These are phyloP conservation scores for Aureobasidium sp. DNA, from an alignment of 2,329 filamentous ascomycete species.

Conservation along the genomic window DNA sequence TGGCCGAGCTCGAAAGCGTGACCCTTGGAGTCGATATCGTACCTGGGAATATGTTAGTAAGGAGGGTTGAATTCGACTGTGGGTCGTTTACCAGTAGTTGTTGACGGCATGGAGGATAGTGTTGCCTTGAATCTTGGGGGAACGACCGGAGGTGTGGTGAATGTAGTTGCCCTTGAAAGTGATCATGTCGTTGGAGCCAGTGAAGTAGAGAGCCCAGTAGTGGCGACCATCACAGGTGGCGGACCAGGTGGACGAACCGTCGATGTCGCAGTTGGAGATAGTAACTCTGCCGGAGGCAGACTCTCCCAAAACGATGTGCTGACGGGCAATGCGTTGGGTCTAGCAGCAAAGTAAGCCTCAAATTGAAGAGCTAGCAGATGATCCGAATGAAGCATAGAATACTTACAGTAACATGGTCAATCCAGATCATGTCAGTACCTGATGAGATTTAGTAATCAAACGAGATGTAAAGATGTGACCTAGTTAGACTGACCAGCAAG, in stretches of 20 bases:
- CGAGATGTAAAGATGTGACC: too few species aligned
- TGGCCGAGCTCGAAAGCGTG: conserved; percentile 50
- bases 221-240: conserved; percentile 53
- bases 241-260: conserved; percentile 49
- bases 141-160: conserved; percentile 51
- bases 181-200: conserved; percentile 49
- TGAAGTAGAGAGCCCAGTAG: conserved; percentile 54
- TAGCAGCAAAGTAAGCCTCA: neutral
- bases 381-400: conserved; percentile 25
- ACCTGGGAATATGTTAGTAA: conserved; percentile 15
- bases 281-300: conserved; percentile 49
- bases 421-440: conserved; percentile 12
- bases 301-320: conserved; percentile 54
- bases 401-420: neutral
- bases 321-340: conserved; percentile 50
- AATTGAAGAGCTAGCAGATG: neutral
- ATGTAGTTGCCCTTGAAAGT: conserved; percentile 57
- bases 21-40: conserved; percentile 40
- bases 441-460: neutral
- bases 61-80: too few species aligned
- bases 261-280: conserved; percentile 54
- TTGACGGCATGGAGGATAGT: conserved; percentile 56
- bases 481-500: conserved; percentile 22
- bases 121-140: conserved; percentile 50
- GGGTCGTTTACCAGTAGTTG: conserved; percentile 46